Base-by-base conservation (phyloP, 2,329 filamentous ascomycete genomes). In the Colletotrichum acutatum region DNA sequence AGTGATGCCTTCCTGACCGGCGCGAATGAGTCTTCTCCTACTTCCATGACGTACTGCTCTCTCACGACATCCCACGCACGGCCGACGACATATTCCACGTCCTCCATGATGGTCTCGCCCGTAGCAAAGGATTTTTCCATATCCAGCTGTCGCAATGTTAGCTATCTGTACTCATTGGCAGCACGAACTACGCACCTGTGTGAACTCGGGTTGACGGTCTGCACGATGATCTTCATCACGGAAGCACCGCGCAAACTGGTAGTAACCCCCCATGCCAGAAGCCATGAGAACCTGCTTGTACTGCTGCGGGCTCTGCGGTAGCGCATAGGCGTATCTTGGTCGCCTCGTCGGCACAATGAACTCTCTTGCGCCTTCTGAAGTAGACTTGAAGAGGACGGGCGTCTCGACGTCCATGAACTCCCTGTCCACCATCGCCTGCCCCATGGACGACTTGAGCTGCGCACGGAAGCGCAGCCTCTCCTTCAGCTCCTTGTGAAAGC, bases 221-320 rank as follows among this genome's bases (percentile, higher is more conserved):
- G 96, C 94, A 24, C 97, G 90, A 46, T 97, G 86, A 81, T 98
- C 97, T 80, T 99, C 97, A 79, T 99, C 97, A 16, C 97, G 92
- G 83, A 98, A 99, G 80, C 97, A 99, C 75, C 91, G 92, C 1
- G 97, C 97, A 83, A 98, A 95, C 78, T 99, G 97, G 82, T 93
- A 97, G 81, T 99, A 99, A 53, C 89, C 90, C 1, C 88, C 84
- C 12, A 98, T 89, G 0, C 96, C 96, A 74, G 94, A 93, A 0
- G 95, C 94, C 95, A 99, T 98, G 54, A 99, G 88, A 2, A 98
- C 94, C 84, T 99, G 97, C 84, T 99, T 99, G 81, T 98, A 99
- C 82, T 99, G 97, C 81, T 99, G 97, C 0, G 97, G 97, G 76
- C 96, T 98, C 81, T 99, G 97, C 0, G 95, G 95, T 24, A 99